These are phyloP conservation scores for Marchantia paleacea DNA, from an alignment of 225 moss, liverwort and hornwort species.

Conservation along the genomic window DNA sequence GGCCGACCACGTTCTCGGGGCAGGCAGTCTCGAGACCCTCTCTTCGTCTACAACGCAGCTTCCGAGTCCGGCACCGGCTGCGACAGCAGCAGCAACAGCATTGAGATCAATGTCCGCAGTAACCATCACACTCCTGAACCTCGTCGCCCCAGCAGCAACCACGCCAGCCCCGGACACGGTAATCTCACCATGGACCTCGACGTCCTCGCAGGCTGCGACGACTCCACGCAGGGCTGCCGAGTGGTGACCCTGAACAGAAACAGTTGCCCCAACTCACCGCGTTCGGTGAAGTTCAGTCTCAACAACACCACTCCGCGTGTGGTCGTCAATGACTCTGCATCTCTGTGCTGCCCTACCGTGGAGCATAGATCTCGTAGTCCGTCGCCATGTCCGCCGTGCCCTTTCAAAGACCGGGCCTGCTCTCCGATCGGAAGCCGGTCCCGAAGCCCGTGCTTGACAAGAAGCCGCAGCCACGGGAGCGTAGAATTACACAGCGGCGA, in stretches of 20 bases:
- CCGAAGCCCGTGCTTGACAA: not conserved
- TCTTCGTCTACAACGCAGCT: slow-evolving; percentile 27
- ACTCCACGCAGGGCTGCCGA: slow-evolving; percentile 13
- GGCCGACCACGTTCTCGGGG: not conserved
- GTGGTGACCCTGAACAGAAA: not conserved
- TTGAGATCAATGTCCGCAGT: not conserved
- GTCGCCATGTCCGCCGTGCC: not conserved
- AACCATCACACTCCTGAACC: slow-evolving; percentile 15
- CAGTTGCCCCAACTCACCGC: not conserved
- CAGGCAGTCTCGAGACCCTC: slow-evolving; percentile 22
- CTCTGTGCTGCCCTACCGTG: not conserved
- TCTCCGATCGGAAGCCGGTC: slow-evolving; percentile 18
- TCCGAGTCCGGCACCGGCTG: not conserved
- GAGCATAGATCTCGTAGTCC: slow-evolving; percentile 11
- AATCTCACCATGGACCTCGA: slow-evolving; percentile 29
- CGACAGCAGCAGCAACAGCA: not conserved
- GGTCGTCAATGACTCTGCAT: not conserved
- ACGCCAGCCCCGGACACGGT: not conserved
- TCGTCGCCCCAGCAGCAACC: not conserved
- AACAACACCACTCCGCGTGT: not conserved
- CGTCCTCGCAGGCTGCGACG: not conserved
- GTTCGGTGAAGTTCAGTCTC: not conserved
- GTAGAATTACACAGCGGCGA: not conserved
- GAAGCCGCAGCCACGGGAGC: not conserved
- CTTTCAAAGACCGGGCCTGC: slow-evolving; percentile 6